These are phyloP conservation scores for Barnettozyma salicaria DNA, from an alignment of 805 yeast genomes.

Conservation along the genomic window DNA sequence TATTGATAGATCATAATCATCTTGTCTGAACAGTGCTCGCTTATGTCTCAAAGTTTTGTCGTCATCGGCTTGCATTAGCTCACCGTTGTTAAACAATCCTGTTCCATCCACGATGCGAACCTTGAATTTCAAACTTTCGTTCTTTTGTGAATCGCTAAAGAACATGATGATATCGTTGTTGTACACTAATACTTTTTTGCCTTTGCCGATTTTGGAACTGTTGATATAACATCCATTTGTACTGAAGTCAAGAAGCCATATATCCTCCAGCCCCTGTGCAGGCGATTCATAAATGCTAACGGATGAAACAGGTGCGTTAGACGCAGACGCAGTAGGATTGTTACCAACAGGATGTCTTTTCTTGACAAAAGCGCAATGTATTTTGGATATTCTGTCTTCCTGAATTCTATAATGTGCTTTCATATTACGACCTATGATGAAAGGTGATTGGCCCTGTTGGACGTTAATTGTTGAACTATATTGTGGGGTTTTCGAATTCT, in stretches of 20 bases:
- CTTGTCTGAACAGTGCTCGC: constrained; percentile 8
- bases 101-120: constrained; percentile 53
- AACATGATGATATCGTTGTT: constrained; percentile 63
- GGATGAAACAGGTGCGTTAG: neutral
- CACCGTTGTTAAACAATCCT: constrained; percentile 54
- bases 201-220: constrained; percentile 50
- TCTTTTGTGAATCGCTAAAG: constrained; percentile 52
- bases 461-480: constrained; percentile 43
- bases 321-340: neutral
- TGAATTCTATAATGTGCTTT: constrained; percentile 54
- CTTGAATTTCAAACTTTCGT: constrained; percentile 47
- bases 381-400: constrained; percentile 76
- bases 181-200: constrained; percentile 52
- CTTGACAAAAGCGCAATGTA: constrained; percentile 67
- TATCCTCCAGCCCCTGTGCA: constrained; percentile 64
- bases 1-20: constrained; percentile 15
- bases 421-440: constrained; percentile 67
- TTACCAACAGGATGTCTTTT: constrained; percentile 56
- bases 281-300: constrained; percentile 57
- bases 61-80: constrained; percentile 6
- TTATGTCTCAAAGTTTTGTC: constrained; percentile 4
- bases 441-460: constrained; percentile 62
- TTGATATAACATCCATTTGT: constrained; percentile 77
- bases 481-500: constrained; percentile 40
- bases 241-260: constrained; percentile 77